A percentile compares a stretch with the other conserved stretches of the same genome.
Evolutionary conservation across 345 rosid species (phyloP).

Genomic region (Pistacia atlantica): DNA sequence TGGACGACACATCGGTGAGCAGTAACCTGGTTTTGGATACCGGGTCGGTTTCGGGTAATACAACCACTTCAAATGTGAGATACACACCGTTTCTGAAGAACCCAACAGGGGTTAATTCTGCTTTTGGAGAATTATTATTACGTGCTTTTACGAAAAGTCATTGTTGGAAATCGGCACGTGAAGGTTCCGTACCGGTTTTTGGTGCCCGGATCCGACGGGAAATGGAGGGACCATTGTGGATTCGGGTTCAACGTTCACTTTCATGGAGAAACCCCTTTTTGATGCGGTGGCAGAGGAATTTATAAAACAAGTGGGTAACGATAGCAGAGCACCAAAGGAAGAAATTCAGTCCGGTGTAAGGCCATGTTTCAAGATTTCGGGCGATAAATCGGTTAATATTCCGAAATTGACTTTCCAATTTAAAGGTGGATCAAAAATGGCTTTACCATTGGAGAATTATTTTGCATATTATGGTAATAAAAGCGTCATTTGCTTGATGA

Average conservation of each 20-base stretch:
- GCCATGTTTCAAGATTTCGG: constrained; percentile 71
- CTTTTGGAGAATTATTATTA: constrained; percentile 66
- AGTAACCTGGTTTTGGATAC: constrained; percentile 61
- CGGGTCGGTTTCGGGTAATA: constrained; percentile 39
- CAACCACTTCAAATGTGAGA: constrained; percentile 48
- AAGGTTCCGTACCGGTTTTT: constrained; percentile 63
- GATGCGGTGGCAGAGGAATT: constrained; percentile 58
- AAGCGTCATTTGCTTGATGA: constrained; percentile 46
- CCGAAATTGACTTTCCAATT: constrained; percentile 65
- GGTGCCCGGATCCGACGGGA: constrained; percentile 67
- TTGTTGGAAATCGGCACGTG: constrained; percentile 54
- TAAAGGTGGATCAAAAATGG: constrained; percentile 86
- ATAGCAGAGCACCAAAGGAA: constrained; percentile 35
- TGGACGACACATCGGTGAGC: constrained; percentile 59
- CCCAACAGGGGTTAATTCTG: constrained; percentile 33
- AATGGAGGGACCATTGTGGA: constrained; percentile 85
- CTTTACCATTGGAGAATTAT: constrained; percentile 62
- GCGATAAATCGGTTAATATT: constrained; percentile 24
- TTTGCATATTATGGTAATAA: constrained; percentile 40
- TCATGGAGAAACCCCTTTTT: constrained; percentile 67
- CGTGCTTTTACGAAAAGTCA: constrained; percentile 56
- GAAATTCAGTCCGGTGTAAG: constrained; percentile 59
- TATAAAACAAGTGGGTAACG: constrained; percentile 62
- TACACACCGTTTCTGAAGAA: constrained; percentile 71
- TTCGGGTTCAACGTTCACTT: constrained; percentile 89